Evolutionary conservation across 2,329 filamentous ascomycete species (phyloP), one percentile per base, ranked within the genome.

Genomic region (Exophiala aquamarina): DNA sequence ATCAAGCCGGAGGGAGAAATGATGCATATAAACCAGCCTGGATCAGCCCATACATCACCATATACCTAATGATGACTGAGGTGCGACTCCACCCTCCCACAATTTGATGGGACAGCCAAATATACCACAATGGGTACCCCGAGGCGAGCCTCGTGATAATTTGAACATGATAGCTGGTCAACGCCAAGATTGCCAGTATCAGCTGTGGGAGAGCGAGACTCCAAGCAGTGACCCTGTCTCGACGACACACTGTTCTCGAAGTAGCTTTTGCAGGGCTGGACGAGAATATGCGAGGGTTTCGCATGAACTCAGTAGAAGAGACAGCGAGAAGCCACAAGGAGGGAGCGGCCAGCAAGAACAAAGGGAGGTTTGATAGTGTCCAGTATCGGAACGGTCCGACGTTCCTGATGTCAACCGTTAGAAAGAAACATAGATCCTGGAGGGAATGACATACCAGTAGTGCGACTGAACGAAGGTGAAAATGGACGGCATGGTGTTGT

Each of bases 111-210:
- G 54, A 44, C 31, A 95, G 65, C 75, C 86, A 89, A 75, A 87
- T 84, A 64, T 95, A 93, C 89, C 90, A 96, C 14, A 93, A 69
- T 1, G 90, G 87, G 66, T 92, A 95, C 0, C 84, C 92, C 0
- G 91, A 95, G 1, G 89, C 86, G 13, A 98, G 77, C 18, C 93
- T 82, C 35, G 86, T 95, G 60, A 97, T 86, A 58, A 98, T 94
- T 68, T 98, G 93, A 19, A 96, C 86, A 63, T 98, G 93, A 63
- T 94, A 95, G 54, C 74, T 89, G 10, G 84, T 89, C 15, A 91
- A 67, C 15, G 89, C 87, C 49, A 92, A 66, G 2, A 80, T 51
- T 1, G 86, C 84, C 14, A 98, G 73, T 3, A 91, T 47, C 1
- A 87, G 67, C 66, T 98, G 92, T 3, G 82, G 79, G 3, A 84